Percentiles rank a stretch among this genome's conserved stretches.
Evolutionary conservation across 2,329 filamentous ascomycete genomes (phyloP).

Genomic region (Niveomyces coronatus): DNA sequence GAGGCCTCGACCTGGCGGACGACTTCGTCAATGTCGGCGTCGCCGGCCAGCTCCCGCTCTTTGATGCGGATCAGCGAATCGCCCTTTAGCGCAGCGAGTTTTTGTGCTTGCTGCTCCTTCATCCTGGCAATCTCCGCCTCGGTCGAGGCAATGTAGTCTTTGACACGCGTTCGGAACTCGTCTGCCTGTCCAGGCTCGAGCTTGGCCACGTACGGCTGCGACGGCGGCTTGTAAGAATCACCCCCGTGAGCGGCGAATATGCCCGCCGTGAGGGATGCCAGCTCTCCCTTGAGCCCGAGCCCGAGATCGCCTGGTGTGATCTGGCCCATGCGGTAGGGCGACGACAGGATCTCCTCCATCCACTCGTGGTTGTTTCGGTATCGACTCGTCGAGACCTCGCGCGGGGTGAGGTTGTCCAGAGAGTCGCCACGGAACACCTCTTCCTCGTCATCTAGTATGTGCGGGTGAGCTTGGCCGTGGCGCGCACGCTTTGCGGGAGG

Average conservation of each 20-base stretch:
- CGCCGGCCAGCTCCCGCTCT: conserved; percentile 72
- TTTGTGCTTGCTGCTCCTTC: conserved; percentile 66
- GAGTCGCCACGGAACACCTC: conserved; percentile 79
- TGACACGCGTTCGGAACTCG: conserved; percentile 72
- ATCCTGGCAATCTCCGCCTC: conserved; percentile 76
- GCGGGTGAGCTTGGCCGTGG: conserved; percentile 32
- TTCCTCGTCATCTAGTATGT: conserved; percentile 72
- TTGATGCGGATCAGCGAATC: conserved; percentile 60
- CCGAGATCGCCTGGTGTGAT: conserved; percentile 83
- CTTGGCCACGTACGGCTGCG: conserved; percentile 49
- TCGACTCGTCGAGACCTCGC: conserved; percentile 76
- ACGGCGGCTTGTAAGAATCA: conserved; percentile 33
- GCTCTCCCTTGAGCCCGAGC: conserved; percentile 71
- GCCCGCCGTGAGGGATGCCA: conserved; percentile 71
- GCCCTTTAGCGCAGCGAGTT: conserved; percentile 63
- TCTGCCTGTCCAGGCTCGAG: conserved; percentile 69
- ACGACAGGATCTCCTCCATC: conserved; percentile 96
- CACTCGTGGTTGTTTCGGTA: conserved; percentile 96
- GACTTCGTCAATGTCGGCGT: conserved; percentile 71
- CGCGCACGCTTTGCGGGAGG: conserved; percentile 47
- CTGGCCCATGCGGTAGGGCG: conserved; percentile 74
- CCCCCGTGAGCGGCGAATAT: conserved; percentile 61
- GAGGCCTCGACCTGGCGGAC: conserved; percentile 62
- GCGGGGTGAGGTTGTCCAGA: conserved; percentile 79
- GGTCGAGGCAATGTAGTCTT: conserved; percentile 60